Evolutionary conservation across 164 flowering plant species (phyloP).

Genomic region (Vitis rupestris): DNA sequence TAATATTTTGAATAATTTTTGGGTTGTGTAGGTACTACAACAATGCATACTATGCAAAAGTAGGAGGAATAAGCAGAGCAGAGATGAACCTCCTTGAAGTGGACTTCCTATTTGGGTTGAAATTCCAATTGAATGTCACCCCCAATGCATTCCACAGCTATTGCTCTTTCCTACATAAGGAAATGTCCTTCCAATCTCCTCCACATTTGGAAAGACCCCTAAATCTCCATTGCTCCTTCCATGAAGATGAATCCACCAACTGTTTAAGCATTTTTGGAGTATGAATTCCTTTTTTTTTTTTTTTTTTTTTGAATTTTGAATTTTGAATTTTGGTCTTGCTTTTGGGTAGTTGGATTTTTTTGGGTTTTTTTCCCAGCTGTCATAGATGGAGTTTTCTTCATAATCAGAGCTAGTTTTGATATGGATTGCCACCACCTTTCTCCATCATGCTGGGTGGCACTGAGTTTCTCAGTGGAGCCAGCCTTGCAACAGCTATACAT

Average conservation of each 20-base stretch:
- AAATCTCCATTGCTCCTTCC: slow-evolving; percentile 47
- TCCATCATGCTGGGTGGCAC: too few relatives aligned
- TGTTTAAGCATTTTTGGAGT: slow-evolving; percentile 31
- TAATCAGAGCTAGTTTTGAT: too few relatives aligned
- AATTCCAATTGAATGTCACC: slow-evolving; percentile 82
- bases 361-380: too few relatives aligned
- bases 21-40: slow-evolving; percentile 60
- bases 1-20: slow-evolving; percentile 5
- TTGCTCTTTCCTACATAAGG: slow-evolving; percentile 63
- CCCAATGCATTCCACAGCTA: slow-evolving; percentile 72
- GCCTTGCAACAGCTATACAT: too few relatives aligned
- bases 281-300: too few relatives aligned
- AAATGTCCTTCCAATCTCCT: slow-evolving; percentile 43
- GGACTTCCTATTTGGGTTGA: slow-evolving; percentile 82
- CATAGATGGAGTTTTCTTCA: too few relatives aligned
- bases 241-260: slow-evolving; percentile 66
- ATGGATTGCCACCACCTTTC: too few relatives aligned
- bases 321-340: too few relatives aligned
- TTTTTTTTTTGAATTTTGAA: too few relatives aligned
- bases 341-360: too few relatives aligned
- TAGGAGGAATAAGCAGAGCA: slow-evolving; percentile 80
- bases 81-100: slow-evolving; percentile 90
- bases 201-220: slow-evolving; percentile 26
- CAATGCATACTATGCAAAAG: slow-evolving; percentile 92
- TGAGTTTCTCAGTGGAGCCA: too few relatives aligned